Evolutionary conservation across 306 rosid genomes (phyloP).

Genomic region (Trifolium subterraneum): DNA sequence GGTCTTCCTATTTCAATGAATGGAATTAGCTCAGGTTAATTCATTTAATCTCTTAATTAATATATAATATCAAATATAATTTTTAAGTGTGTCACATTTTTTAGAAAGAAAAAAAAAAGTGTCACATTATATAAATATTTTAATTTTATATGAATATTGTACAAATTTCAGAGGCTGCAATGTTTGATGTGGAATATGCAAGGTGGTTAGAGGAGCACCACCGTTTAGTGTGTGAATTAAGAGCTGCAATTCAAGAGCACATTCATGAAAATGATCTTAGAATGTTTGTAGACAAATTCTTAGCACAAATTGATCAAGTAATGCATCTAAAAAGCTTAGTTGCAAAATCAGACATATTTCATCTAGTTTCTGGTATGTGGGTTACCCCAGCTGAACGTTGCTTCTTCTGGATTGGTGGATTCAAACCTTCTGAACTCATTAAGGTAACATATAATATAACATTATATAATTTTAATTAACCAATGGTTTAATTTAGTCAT

Average conservation of each 20-base stretch:
- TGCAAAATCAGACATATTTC: slow-evolving; percentile 80
- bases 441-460: slow-evolving; percentile 56
- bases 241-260: slow-evolving; percentile 90
- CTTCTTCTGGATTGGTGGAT: slow-evolving; percentile 97
- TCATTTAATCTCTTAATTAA: background rate
- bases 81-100: background rate
- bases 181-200: slow-evolving; percentile 82
- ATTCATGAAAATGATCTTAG: slow-evolving; percentile 79
- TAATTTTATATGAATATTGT: background rate
- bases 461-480: background rate
- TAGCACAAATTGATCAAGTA: slow-evolving; percentile 76
- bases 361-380: slow-evolving; percentile 92
- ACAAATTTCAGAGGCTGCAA: slow-evolving; percentile 66
- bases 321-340: slow-evolving; percentile 72
- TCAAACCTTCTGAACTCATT: slow-evolving; percentile 87
- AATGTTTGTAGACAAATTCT: slow-evolving; percentile 68
- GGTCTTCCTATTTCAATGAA: slow-evolving; percentile 63
- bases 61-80: background rate
- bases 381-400: slow-evolving; percentile 93
- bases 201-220: slow-evolving; percentile 93
- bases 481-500: background rate
- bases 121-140: background rate
- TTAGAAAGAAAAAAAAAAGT: background rate
- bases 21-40: slow-evolving; percentile 71
- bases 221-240: slow-evolving; percentile 73